Conservation (phyloP, 192 early-diverging fungal genomes). For the Linnemannia hyalina region DNA sequence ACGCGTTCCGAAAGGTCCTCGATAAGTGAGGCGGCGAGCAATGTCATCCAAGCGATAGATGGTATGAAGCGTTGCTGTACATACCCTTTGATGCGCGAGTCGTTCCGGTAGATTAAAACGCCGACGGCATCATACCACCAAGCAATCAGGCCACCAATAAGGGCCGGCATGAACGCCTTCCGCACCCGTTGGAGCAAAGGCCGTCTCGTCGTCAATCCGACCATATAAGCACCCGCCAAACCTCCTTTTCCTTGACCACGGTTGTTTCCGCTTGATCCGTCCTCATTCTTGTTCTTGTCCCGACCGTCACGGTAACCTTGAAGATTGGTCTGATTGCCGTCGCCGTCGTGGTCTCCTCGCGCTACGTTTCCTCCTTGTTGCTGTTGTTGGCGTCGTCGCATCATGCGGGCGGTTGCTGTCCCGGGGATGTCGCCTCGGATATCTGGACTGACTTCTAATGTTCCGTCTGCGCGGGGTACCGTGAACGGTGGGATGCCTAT, state of each 20-base stretch:
- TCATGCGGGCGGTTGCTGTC: slow-evolving; percentile 28
- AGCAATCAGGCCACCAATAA: slow-evolving; percentile 21
- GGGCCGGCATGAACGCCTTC: slow-evolving; percentile 22
- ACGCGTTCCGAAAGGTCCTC: not conserved
- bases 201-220: slow-evolving; percentile 12
- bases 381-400: slow-evolving; percentile 33
- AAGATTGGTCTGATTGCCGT: slow-evolving; percentile 38
- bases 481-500: slow-evolving; percentile 53
- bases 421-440: not conserved
- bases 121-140: slow-evolving; percentile 49
- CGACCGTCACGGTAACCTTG: slow-evolving; percentile 48
- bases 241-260: slow-evolving; percentile 1
- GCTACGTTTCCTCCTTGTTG: not conserved
- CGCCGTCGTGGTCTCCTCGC: slow-evolving; percentile 41
- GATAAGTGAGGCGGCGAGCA: not conserved
- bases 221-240: not conserved
- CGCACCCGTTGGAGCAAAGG: slow-evolving; percentile 29
- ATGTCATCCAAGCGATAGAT: too few relatives aligned
- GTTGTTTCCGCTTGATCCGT: not conserved
- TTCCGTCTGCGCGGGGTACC: slow-evolving; percentile 46
- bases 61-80: not conserved
- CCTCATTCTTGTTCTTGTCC: not conserved
- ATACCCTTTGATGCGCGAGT: slow-evolving; percentile 53
- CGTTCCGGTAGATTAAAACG: slow-evolving; percentile 35
- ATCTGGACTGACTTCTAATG: slow-evolving; percentile 29